Base-by-base conservation (phyloP, 2,329 filamentous ascomycete genomes). In the Epichloe bromicola region DNA sequence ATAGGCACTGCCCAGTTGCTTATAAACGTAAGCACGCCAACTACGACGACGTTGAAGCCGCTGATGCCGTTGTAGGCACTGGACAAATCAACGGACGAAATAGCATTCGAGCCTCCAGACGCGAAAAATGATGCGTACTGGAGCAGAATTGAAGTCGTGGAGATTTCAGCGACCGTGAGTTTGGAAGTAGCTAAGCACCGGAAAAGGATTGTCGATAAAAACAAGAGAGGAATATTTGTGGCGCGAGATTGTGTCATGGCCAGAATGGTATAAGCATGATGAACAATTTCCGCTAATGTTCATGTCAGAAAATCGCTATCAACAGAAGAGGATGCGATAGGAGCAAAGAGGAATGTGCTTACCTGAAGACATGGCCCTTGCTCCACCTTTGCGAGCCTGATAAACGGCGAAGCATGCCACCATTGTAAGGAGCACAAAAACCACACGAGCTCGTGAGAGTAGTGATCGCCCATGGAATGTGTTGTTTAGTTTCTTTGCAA, bases 1-100 rank as follows among this genome's bases (percentile, higher is more conserved):
- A 97, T 78, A 0, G 90, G 82, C 0, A 86, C 93, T 0, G 88
- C 83, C 90, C 91, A 98, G 65, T 98, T 98, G 58, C 86, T 81
- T 6, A 88, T 64, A 61, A 96, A 95, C 2, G 90, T 89, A 48
- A 98, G 73, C 3, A 87, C 55, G 0, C 88, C 93, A 15, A 98
- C 93, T 15, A 82, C 75, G n/a, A 81, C 56, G 55, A 93, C 74
- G 61, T 86, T 90, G 72, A 94, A 98, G 51, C 76, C 80, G 47
- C 76, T 78, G 38, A 98, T 76, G 55, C 93, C 93, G 61, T 98
- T 98, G 70, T 98, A 98, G 0, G 90, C 90, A 63, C 85, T 95
- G 5, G 88, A 94, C 19, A 98, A 77, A 62, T 97, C 90, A 59
- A 98, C 81, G n/a, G 86, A 91, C 12, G 90, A 95, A 58, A 98